Percentiles rank a stretch among this genome's conserved stretches.
These are phyloP conservation scores for Calocybe cyanea DNA, from an alignment of 768 basidiomycete species.

Conservation along the genomic window DNA sequence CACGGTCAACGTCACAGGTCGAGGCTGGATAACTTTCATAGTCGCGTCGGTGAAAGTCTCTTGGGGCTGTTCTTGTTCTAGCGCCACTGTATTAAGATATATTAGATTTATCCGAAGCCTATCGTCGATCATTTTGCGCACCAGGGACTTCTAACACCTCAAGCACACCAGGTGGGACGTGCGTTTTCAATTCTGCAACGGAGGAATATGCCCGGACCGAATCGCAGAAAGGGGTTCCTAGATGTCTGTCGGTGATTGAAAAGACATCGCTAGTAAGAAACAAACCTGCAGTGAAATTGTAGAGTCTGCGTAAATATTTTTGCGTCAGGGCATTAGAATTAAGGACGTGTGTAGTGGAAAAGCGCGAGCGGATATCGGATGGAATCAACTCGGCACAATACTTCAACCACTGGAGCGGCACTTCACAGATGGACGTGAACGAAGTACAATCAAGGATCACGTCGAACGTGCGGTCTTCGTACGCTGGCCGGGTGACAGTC, in stretches of 20 bases:
- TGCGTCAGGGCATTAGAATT: constrained; percentile 71
- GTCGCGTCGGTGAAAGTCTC: constrained; percentile 58
- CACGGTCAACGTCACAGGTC: constrained; percentile 29
- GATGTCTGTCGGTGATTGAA: not conserved
- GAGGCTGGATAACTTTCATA: constrained; percentile 61
- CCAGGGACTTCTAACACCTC: constrained; percentile 51
- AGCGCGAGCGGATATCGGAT: constrained; percentile 60
- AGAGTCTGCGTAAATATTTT: constrained; percentile 71
- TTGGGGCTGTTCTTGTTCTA: constrained; percentile 54
- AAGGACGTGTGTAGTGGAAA: constrained; percentile 59
- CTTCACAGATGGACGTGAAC: constrained; percentile 70
- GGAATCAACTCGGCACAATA: constrained; percentile 75
- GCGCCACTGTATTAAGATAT: constrained; percentile 35
- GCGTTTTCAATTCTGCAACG: constrained; percentile 52
- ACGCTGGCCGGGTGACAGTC: constrained; percentile 48
- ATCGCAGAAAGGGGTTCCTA: constrained; percentile 50
- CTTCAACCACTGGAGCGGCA: constrained; percentile 80
- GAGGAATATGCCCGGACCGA: constrained; percentile 62
- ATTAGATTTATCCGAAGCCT: constrained; percentile 4
- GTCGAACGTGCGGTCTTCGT: constrained; percentile 54
- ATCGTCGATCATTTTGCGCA: constrained; percentile 29
- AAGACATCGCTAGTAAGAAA: not conserved
- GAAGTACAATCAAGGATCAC: constrained; percentile 80
- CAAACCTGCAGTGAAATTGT: constrained; percentile 61
- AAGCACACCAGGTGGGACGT: constrained; percentile 47